Evolutionary conservation across 306 rosid genomes (phyloP).

Genomic region (Malus asiatica): DNA sequence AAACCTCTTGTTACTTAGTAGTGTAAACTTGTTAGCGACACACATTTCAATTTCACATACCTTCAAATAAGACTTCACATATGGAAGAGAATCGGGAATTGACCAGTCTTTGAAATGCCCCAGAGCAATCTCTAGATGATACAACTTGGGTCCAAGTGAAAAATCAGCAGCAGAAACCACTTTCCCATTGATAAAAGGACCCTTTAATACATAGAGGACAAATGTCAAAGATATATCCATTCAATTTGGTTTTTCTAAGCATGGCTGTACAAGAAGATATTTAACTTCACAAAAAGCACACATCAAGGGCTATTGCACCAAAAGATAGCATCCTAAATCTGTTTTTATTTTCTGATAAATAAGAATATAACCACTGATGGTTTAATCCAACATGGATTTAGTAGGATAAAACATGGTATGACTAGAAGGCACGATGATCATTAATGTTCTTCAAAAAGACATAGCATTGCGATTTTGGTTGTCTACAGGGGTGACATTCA

Average conservation of each 20-base stretch:
- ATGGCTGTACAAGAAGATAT: not conserved
- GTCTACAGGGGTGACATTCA: no score
- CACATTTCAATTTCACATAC: conserved; percentile 23
- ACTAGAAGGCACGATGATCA: no score
- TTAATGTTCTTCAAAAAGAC: no score
- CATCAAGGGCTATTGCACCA: not conserved
- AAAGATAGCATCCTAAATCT: not conserved
- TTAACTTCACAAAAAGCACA: not conserved
- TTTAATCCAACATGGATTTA: not conserved
- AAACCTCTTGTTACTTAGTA: not conserved
- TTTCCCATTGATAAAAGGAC: conserved; percentile 82
- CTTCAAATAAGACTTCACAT: conserved; percentile 58
- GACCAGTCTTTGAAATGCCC: conserved; percentile 80
- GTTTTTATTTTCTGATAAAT: not conserved
- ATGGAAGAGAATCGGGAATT: conserved; percentile 68
- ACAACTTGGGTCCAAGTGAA: conserved; percentile 85
- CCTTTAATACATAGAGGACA: conserved; percentile 29
- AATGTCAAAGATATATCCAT: not conserved
- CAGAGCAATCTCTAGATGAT: conserved; percentile 84
- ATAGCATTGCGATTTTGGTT: no score
- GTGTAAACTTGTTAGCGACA: not conserved
- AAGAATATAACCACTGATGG: not conserved
- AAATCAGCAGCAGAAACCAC: conserved; percentile 70
- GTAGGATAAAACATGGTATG: not conserved
- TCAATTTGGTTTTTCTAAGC: not conserved